phyloP scores from a whole-genome alignment of 306 rosid species.

The Fagus sylvatica region DNA sequence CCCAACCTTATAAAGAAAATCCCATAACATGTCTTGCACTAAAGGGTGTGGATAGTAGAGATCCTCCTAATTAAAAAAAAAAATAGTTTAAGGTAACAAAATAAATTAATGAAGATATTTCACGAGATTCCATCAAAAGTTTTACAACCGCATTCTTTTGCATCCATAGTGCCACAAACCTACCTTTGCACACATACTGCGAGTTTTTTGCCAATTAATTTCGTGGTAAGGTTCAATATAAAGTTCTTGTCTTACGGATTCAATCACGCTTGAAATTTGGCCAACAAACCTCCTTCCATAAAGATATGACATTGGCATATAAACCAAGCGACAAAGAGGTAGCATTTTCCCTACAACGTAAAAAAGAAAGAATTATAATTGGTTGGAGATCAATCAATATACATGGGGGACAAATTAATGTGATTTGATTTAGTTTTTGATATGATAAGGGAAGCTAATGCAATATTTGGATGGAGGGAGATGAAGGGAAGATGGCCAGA shows the following conservation, averaged over 20 bases:
- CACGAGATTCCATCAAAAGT: background rate
- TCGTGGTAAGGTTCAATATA: slow-evolving; percentile 41
- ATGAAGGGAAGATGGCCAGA: too few relatives aligned
- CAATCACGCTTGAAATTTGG: slow-evolving; percentile 40
- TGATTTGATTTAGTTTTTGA: too few relatives aligned
- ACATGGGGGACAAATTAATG: too few relatives aligned
- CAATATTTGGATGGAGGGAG: too few relatives aligned
- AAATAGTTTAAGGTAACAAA: too few relatives aligned
- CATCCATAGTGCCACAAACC: too few relatives aligned
- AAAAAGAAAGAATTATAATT: background rate
- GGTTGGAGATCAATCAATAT: too few relatives aligned
- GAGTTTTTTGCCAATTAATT: slow-evolving; percentile 48
- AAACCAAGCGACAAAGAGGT: slow-evolving; percentile 65
- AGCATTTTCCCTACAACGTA: slow-evolving; percentile 53
- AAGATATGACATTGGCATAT: slow-evolving; percentile 70
- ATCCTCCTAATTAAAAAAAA: slow-evolving; percentile 69
- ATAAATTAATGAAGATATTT: background rate
- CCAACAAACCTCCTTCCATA: slow-evolving; percentile 71
- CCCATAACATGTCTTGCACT: slow-evolving; percentile 67
- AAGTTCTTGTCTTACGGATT: slow-evolving; percentile 44
- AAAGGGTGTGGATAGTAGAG: slow-evolving; percentile 64
- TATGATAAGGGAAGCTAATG: too few relatives aligned
- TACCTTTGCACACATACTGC: slow-evolving; percentile 49
- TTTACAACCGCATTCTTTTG: background rate
- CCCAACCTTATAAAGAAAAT: slow-evolving; percentile 51